Percentiles rank a stretch among this genome's conserved stretches.
These are phyloP conservation scores for Ceratobasidium sp. DNA, from an alignment of 1,284 basidiomycete genomes.

Conservation along the genomic window DNA sequence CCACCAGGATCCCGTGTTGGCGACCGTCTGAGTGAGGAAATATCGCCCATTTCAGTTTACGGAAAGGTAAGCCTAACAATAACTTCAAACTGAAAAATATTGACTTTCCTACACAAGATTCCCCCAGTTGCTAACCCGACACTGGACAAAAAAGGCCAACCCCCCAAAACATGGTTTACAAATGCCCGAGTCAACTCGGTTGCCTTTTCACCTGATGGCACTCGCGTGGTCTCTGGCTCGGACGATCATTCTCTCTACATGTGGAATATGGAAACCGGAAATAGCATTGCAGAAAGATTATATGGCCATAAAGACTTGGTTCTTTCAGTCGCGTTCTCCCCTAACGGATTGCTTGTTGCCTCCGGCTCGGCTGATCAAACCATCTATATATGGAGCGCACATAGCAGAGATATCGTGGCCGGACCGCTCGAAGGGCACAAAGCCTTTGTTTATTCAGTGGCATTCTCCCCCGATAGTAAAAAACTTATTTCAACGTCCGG, in stretches of 20 bases:
- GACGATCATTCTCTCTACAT: background rate
- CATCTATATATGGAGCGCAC: conserved; percentile 24
- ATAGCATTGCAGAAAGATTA: background rate
- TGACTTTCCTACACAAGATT: background rate
- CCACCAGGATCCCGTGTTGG: too few species aligned
- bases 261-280: conserved; percentile 23
- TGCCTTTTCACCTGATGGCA: conserved; percentile 13
- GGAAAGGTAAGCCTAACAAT: too few species aligned
- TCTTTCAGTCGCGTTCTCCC: conserved; percentile 31
- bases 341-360: conserved; percentile 18
- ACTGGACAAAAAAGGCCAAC: too few species aligned
- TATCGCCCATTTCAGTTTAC: background rate
- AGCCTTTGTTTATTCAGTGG: conserved; percentile 6
- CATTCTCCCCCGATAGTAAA: conserved; percentile 38
- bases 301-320: conserved; percentile 5
- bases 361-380: conserved; percentile 16
- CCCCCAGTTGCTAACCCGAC: background rate
- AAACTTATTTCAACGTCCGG: conserved; percentile 35
- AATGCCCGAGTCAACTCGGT: conserved; percentile 10
- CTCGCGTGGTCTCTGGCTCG: background rate
- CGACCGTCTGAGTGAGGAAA: background rate
- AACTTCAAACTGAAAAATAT: too few species aligned
- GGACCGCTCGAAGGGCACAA: conserved; percentile 19
- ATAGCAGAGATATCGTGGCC: background rate
- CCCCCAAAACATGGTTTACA: too few species aligned